These are phyloP conservation scores for Neurospora sp. DNA, from an alignment of 495 filamentous ascomycete genomes.

Conservation along the genomic window DNA sequence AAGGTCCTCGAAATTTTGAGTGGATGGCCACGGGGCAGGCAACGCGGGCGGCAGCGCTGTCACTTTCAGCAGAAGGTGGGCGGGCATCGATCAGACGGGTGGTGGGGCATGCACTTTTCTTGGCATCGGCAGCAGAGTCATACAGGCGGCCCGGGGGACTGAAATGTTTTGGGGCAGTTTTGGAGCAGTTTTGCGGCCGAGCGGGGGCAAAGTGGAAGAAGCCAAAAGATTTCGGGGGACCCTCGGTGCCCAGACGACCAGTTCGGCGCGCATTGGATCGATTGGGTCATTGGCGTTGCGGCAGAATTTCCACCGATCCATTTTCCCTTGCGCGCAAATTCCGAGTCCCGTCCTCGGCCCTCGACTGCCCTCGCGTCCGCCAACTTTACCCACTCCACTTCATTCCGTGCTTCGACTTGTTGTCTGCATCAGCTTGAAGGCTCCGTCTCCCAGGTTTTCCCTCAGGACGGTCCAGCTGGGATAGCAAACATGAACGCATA, in stretches of 20 bases:
- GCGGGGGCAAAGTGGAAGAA: neutral
- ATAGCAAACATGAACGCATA: constrained; percentile 36
- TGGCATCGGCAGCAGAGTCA: neutral
- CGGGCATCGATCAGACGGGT: neutral
- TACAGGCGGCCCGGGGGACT: neutral
- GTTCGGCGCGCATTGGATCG: neutral
- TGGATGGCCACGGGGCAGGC: neutral
- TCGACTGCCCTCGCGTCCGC: neutral
- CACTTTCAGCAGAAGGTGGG: neutral
- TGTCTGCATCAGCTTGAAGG: constrained; percentile 9
- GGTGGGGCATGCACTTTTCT: neutral
- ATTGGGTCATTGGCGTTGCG: neutral
- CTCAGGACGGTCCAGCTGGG: constrained; percentile 6
- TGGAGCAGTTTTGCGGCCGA: neutral
- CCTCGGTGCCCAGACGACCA: neutral
- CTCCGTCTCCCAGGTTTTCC: constrained; percentile 4
- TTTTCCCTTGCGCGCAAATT: constrained; percentile 3
- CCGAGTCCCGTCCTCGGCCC: constrained; percentile 1
- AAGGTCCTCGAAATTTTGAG: neutral
- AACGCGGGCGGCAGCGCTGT: neutral
- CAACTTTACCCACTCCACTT: neutral
- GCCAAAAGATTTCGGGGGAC: neutral
- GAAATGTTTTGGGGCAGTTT: neutral
- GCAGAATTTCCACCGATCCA: constrained; percentile 4
- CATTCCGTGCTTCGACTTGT: neutral